Base-by-base conservation (phyloP, 305 asterid species). In the Solanum aculeatissimum region DNA sequence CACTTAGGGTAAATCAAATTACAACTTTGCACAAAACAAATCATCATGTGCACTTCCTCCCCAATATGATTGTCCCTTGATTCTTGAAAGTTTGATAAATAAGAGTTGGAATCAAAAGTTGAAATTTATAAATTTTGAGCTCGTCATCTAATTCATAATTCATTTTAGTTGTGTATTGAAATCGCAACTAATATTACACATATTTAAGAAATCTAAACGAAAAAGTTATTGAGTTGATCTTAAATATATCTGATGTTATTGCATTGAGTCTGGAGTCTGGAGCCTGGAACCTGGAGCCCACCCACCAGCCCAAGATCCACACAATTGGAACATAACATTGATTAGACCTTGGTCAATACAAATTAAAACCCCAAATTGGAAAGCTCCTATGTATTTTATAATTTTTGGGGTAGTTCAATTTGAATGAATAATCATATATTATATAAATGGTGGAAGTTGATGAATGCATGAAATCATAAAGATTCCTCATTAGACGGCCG, bases 401-500 rank as follows among this genome's bases (percentile, higher is more conserved):
- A 60, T 81, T 81, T 21, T 47, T 7, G 72, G 54, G 51, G 45
- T 60, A 81, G 84, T 42, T 60, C 66, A 60, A 60, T 54, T 58
- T 25, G 38, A 81, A 42, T 78, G 45, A 23, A 27, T 29, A 49
- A 57, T 79, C 29, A 29, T 60, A 81, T 21, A 42, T 81, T 21
- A 21, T 81, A 40, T 27, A 60, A 57, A 58, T 38, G 42, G 35
- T 81, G 84, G 43, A 81, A 42, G 23, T 81, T 60, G 55, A 57
- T 81, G 55, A 81, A 81, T 57, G 54, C 74, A 81, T 35, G 72
- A 81, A 81, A 57, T 81, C 84, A 81, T 32, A 81, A 81, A 82
- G 79, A 82, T 82, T 82, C 79, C 85, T 62, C 75, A 82, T 65
- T 82, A 82, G 85, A 82, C 85, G 85, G 85, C 78, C 85, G 49